These are phyloP conservation scores for Microbotryum intermedium DNA, from an alignment of 1,284 basidiomycete species.

Conservation along the genomic window DNA sequence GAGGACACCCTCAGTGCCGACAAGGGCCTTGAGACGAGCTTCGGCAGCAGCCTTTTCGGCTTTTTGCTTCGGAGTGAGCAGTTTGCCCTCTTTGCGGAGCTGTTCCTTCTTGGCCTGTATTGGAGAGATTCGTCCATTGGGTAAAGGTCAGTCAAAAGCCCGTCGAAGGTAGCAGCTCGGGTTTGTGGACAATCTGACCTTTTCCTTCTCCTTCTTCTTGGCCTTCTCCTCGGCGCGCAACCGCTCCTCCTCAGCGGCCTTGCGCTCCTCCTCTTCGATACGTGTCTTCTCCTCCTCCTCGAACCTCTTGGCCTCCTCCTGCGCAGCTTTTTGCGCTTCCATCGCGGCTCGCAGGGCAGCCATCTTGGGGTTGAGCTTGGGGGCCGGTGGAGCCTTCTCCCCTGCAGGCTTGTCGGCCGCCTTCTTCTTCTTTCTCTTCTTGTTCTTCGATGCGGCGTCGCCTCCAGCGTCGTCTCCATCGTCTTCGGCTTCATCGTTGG, in stretches of 20 bases:
- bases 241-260: constrained; percentile 33
- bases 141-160: constrained; percentile 3
- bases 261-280: constrained; percentile 62
- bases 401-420: constrained; percentile 9
- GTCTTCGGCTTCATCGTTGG: constrained; percentile 50
- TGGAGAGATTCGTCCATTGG: background rate
- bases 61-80: constrained; percentile 92
- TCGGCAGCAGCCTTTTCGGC: constrained; percentile 87
- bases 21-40: constrained; percentile 78
- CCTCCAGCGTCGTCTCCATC: constrained; percentile 52
- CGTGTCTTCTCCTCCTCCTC: constrained; percentile 71
- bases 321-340: constrained; percentile 75
- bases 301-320: constrained; percentile 62
- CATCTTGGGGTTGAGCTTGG: constrained; percentile 39
- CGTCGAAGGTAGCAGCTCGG: constrained; percentile 5
- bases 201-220: constrained; percentile 80
- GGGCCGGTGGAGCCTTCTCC: constrained; percentile 28
- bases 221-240: constrained; percentile 73
- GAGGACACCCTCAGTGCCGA: constrained; percentile 71
- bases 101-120: constrained; percentile 67
- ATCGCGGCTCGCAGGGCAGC: constrained; percentile 52
- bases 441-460: constrained; percentile 26
- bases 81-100: constrained; percentile 79
- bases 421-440: constrained; percentile 38
- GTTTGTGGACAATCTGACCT: constrained; percentile 46